Conservation (phyloP, 2,329 filamentous ascomycete genomes). For the Phyllosticta ampelicida region DNA sequence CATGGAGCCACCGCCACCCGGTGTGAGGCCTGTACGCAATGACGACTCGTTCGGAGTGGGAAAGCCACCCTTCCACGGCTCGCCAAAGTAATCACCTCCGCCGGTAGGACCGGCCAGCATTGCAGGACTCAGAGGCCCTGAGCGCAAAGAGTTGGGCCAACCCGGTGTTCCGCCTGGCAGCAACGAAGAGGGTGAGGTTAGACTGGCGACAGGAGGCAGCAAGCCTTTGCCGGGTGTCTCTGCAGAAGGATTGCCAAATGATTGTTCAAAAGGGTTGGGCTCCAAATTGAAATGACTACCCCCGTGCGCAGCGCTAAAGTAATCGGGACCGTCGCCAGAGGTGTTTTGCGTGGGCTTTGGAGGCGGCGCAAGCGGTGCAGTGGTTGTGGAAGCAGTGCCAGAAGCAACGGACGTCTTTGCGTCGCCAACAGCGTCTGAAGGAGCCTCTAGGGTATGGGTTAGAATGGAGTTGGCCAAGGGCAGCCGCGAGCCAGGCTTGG, state of each 20-base stretch:
- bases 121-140: constrained; percentile 87
- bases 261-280: constrained; percentile 95
- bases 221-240: constrained; percentile 75
- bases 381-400: constrained; percentile 27
- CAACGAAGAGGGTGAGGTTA: constrained; percentile 73
- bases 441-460: constrained; percentile 4
- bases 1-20: constrained; percentile 92
- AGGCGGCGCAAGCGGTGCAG: constrained; percentile 41
- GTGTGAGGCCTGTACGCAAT: constrained; percentile 79
- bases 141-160: constrained; percentile 74
- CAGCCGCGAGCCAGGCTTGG: not conserved
- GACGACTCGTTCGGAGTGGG: constrained; percentile 96
- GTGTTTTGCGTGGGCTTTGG: constrained; percentile 33
- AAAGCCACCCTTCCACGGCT: constrained; percentile 74
- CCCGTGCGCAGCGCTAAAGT: constrained; percentile 38
- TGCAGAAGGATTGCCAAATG: constrained; percentile 58
- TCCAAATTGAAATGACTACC: constrained; percentile 56
- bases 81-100: constrained; percentile 74
- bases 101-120: constrained; percentile 79
- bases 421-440: constrained; percentile 11
- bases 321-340: constrained; percentile 27
- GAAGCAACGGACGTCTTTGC: constrained; percentile 20
- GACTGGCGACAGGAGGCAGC: constrained; percentile 76
- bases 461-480: not conserved
- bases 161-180: constrained; percentile 63